Evolutionary conservation across 2,329 filamentous ascomycete genomes (phyloP).

Genomic region (Xylaria multiplex): DNA sequence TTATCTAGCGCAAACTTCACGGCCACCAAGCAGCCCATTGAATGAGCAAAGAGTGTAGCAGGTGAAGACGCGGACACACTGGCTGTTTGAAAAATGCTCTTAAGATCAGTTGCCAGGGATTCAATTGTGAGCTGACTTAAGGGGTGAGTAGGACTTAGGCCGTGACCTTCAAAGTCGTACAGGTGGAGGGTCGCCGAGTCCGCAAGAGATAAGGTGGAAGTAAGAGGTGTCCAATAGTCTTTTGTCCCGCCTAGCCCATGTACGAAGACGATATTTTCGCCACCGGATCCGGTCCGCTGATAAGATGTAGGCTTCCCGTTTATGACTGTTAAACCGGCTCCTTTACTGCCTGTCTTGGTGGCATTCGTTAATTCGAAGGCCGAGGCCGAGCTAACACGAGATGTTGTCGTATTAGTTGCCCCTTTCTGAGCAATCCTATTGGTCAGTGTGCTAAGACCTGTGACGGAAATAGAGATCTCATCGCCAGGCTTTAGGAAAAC

Average conservation of each 20-base stretch:
- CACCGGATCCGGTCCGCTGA: constrained; percentile 10
- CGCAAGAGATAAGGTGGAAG: constrained; percentile 11
- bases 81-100: constrained; percentile 14
- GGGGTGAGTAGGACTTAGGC: constrained; percentile 32
- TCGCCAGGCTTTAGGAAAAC: constrained; percentile 31
- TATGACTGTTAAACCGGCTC: constrained; percentile 11
- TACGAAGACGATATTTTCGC: constrained; percentile 26
- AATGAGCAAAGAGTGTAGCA: constrained; percentile 31
- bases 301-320: constrained; percentile 29
- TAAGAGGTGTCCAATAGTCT: constrained; percentile 32
- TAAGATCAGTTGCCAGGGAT: constrained; percentile 26
- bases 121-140: constrained; percentile 27
- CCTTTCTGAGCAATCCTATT: constrained; percentile 26
- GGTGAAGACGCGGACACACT: constrained; percentile 12
- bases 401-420: background rate
- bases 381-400: constrained; percentile 1
- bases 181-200: constrained; percentile 17
- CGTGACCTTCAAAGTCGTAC: constrained; percentile 35
- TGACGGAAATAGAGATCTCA: constrained; percentile 33
- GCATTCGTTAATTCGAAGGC: constrained; percentile 28
- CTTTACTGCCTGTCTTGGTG: constrained; percentile 1
- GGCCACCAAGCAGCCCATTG: constrained; percentile 27
- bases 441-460: constrained; percentile 27
- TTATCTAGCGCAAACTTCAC: constrained; percentile 20
- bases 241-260: constrained; percentile 31